Conservation (phyloP, 2,329 filamentous ascomycete species). For the Pseudocercospora fijiensis region DNA sequence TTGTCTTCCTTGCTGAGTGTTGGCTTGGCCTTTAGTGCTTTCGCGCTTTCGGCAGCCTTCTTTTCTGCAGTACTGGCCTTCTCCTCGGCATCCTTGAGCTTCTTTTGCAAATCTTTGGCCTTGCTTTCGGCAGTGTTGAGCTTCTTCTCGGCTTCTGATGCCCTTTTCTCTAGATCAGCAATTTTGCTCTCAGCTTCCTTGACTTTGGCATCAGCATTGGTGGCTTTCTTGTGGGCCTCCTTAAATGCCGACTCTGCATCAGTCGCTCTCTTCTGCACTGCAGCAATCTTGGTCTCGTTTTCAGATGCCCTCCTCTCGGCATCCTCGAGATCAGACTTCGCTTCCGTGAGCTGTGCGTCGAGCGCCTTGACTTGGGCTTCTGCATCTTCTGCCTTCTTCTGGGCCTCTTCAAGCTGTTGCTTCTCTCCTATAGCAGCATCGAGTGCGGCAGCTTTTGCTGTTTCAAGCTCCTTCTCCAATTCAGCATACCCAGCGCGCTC, state of each 20-base stretch:
- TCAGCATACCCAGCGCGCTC: conserved; percentile 35
- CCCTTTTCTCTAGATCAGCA: conserved; percentile 8
- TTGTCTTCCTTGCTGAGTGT: conserved; percentile 17
- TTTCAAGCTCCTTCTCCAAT: conserved; percentile 29
- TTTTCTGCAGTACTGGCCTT: conserved; percentile 13
- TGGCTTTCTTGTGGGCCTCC: conserved; percentile 14
- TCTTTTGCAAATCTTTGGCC: conserved; percentile 17
- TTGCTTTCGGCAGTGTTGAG: conserved; percentile 15
- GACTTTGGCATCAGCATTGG: neutral
- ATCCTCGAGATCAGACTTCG: neutral
- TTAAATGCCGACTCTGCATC: conserved; percentile 2
- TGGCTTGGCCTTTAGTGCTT: conserved; percentile 10
- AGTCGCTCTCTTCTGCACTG: neutral
- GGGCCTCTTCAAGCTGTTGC: conserved; percentile 15
- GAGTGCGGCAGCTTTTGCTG: conserved; percentile 2
- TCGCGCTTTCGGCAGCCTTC: conserved; percentile 9
- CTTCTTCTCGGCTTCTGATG: conserved; percentile 13
- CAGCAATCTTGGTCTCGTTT: conserved; percentile 6
- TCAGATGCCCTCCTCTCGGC: neutral
- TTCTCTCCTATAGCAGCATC: conserved; percentile 4
- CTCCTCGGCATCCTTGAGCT: conserved; percentile 18
- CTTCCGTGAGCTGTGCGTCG: conserved; percentile 4
- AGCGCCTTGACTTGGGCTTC: conserved; percentile 16
- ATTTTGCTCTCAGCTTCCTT: conserved; percentile 17
- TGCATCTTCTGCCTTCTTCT: conserved; percentile 17